phyloP scores from a whole-genome alignment of 257 asterid genomes.

The Lithospermum erythrorhizon region DNA sequence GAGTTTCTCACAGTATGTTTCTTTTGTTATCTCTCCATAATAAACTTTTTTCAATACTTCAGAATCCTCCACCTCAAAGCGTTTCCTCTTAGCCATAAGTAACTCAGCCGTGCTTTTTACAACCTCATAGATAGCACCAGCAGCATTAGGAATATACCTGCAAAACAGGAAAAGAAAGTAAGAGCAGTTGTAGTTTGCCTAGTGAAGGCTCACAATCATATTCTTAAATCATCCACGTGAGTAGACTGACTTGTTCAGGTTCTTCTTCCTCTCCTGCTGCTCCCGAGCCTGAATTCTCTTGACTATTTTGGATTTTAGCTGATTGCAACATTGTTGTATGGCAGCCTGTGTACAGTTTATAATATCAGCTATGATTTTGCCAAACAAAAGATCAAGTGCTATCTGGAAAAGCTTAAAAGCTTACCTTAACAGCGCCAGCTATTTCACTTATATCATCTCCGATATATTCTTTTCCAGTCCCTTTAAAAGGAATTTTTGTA shows the following conservation, averaged over 20 bases:
- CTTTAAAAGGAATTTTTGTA: constrained; percentile 89
- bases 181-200: constrained; percentile 10
- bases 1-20: constrained; percentile 61
- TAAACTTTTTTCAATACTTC: constrained; percentile 65
- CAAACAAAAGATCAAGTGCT: neutral
- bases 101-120: constrained; percentile 47
- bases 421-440: constrained; percentile 87
- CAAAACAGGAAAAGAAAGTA: constrained; percentile 5
- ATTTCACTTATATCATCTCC: constrained; percentile 95
- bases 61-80: constrained; percentile 39
- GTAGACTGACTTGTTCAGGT: constrained; percentile 55
- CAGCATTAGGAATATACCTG: constrained; percentile 79
- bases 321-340: constrained; percentile 72
- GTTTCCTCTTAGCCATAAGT: constrained; percentile 52
- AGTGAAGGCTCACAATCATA: constrained; percentile 12
- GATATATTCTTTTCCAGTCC: constrained; percentile 90
- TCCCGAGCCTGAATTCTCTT: constrained; percentile 91
- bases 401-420: constrained; percentile 1
- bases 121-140: constrained; percentile 57
- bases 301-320: constrained; percentile 72
- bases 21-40: constrained; percentile 35
- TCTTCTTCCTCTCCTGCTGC: constrained; percentile 91
- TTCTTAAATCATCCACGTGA: constrained; percentile 15
- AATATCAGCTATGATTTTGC: constrained; percentile 14
- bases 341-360: constrained; percentile 42